phyloP scores from a whole-genome alignment of 2,329 filamentous ascomycete genomes.

The Fusarium lyarnte region DNA sequence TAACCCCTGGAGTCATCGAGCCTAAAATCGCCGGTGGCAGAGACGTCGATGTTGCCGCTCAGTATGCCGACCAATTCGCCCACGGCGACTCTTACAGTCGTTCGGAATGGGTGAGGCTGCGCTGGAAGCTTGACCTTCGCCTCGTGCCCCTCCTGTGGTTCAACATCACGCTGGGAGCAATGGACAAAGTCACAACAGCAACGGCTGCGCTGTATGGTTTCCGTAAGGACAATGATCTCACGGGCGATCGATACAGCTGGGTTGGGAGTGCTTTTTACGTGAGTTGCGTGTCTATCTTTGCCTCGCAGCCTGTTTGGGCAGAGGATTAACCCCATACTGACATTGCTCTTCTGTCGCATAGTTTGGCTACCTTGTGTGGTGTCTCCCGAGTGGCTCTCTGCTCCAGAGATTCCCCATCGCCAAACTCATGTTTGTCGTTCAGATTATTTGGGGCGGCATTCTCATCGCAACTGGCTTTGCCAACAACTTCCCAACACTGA shows the following conservation, averaged over 20 bases:
- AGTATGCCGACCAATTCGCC: neutral
- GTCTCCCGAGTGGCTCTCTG: neutral
- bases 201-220: constrained; percentile 34
- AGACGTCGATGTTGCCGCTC: neutral
- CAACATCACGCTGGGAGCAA: constrained; percentile 42
- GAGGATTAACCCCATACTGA: neutral
- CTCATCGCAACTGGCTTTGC: neutral
- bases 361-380: neutral
- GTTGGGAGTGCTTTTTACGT: neutral
- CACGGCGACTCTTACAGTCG: neutral
- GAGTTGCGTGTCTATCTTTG: neutral
- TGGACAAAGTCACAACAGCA: constrained; percentile 47
- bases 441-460: neutral
- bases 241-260: neutral
- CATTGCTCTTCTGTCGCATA: neutral
- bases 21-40: neutral
- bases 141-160: constrained; percentile 39
- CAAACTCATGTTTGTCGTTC: neutral
- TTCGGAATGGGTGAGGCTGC: constrained; percentile 21
- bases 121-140: constrained; percentile 38
- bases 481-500: neutral
- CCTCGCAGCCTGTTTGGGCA: neutral
- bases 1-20: neutral
- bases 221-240: neutral
- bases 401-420: neutral